Evolutionary conservation across 2,329 filamentous ascomycete species (phyloP), one percentile per base, ranked within the genome.

Genomic region (Aspergillus persii): DNA sequence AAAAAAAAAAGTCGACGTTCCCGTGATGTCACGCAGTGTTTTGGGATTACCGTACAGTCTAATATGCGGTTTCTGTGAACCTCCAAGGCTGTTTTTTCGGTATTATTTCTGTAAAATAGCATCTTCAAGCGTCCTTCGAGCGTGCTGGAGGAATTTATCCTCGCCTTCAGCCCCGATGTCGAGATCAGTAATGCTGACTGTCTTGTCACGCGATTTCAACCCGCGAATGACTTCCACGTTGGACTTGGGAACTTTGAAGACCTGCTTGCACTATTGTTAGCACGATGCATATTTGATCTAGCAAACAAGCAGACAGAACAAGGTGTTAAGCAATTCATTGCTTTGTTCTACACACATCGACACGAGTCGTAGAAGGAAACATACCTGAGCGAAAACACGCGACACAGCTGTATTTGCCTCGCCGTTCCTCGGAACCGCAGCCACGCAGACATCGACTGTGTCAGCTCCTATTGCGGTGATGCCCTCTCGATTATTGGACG

Each of bases 351-450:
- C 49, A 27, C 18, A 6, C 5, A n/a, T 31, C 8, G 15, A 5
- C 27, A 31, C 9, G 26, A 27, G 47, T 29, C 3, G 53, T 7
- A 18, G 12, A 4, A 5, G 4, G 36, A 6, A 30, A 30, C 46
- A 63, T 66, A 86, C 86, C 68, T 85, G 77, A 63, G 87, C 87
- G 57, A 92, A 76, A 4, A 91, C 74, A 41, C 82, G 78, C 52
- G 86, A 75, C 2, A 90, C 85, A 4, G 88, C 88, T 68, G 83
- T 84, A 69, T 91, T 91, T 4, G 89, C 85, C 69, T 89, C 86
- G 12, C 88, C 87, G 12, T 90, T 86, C 61, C 82, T 81, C 9
- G 89, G 81, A 63, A 83, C 86, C 0, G 87, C 88, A 0, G 87
- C 76, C 2, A 91, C 88, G 51, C 86, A 88, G 1, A 92, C 71